Conservation (phyloP, 176 grass and related monocot genomes). For the Coix lacrymajobi region DNA sequence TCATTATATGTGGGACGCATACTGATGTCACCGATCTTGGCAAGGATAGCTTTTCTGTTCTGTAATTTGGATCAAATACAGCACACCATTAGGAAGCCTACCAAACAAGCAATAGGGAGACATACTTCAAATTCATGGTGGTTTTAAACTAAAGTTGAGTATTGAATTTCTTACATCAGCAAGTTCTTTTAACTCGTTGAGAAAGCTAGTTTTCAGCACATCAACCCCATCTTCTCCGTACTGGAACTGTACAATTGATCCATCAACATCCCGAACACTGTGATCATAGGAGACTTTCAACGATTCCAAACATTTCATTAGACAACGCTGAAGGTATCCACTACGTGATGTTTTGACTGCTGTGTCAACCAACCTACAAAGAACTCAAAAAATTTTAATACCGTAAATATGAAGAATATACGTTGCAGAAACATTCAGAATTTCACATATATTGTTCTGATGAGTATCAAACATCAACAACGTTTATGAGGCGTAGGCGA, state of each 20-base stretch:
- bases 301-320: conserved; percentile 86
- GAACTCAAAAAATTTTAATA: conserved; percentile 19
- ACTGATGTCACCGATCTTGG: conserved; percentile 27
- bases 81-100: conserved; percentile 18
- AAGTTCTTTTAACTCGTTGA: conserved; percentile 65
- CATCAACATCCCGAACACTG: conserved; percentile 90
- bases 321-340: conserved; percentile 93
- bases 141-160: not conserved
- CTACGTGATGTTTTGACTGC: conserved; percentile 96
- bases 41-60: conserved; percentile 50
- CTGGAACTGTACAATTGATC: conserved; percentile 83
- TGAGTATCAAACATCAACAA: not conserved
- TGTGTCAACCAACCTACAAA: conserved; percentile 77
- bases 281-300: conserved; percentile 85
- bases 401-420: not conserved
- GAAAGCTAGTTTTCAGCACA: conserved; percentile 71
- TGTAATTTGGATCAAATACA: conserved; percentile 32
- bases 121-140: not conserved
- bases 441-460: not conserved
- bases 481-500: too few species aligned
- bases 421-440: not conserved
- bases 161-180: conserved; percentile 52
- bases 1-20: not conserved
- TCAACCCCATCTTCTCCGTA: conserved; percentile 94
- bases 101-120: conserved; percentile 13